Percentiles rank a stretch among this genome's conserved stretches.
phyloP scores from a whole-genome alignment of 352 stramenopile species.

The Globisporangium ultimum region DNA sequence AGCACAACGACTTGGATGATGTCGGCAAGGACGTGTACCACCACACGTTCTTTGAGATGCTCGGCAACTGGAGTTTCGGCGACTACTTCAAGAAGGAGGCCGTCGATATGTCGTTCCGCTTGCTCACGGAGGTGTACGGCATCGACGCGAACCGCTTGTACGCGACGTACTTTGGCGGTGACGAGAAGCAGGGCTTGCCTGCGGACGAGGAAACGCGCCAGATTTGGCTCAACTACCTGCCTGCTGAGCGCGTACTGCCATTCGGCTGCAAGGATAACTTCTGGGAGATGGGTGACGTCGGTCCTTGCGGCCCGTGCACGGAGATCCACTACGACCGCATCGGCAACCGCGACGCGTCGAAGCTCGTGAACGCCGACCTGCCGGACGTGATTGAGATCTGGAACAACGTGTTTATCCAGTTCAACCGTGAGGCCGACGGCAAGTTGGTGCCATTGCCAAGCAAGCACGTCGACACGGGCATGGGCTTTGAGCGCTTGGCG shows the following conservation, averaged over 20 bases:
- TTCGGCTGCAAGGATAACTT: conserved; percentile 99
- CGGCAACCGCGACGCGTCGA: conserved; percentile 88
- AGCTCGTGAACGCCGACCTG: conserved; percentile 97
- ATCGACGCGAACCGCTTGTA: conserved; percentile 94
- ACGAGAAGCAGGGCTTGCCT: conserved; percentile 76
- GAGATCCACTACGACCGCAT: conserved; percentile 99
- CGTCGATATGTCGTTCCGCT: conserved; percentile 95
- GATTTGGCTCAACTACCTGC: conserved; percentile 89
- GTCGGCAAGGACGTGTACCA: conserved; percentile 99
- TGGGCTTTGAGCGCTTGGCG: conserved; percentile 96
- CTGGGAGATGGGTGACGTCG: conserved; percentile 99
- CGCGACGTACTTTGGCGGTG: conserved; percentile 98
- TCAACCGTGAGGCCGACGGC: conserved; percentile 92
- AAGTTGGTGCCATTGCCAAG: conserved; percentile 89
- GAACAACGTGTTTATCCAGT: conserved; percentile 99
- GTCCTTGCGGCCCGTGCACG: conserved; percentile 98
- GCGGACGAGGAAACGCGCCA: conserved; percentile 92
- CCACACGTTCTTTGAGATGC: conserved; percentile 99
- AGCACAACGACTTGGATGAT: conserved; percentile 99
- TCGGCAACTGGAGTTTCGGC: conserved; percentile 98
- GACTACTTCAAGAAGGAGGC: conserved; percentile 99
- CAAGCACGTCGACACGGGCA: conserved; percentile 99
- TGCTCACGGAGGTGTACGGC: conserved; percentile 95
- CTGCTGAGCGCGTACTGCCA: conserved; percentile 88
- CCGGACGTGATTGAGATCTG: conserved; percentile 99